These are phyloP conservation scores for Globisporangium paddicum DNA, from an alignment of 352 stramenopile species.

Conservation along the genomic window DNA sequence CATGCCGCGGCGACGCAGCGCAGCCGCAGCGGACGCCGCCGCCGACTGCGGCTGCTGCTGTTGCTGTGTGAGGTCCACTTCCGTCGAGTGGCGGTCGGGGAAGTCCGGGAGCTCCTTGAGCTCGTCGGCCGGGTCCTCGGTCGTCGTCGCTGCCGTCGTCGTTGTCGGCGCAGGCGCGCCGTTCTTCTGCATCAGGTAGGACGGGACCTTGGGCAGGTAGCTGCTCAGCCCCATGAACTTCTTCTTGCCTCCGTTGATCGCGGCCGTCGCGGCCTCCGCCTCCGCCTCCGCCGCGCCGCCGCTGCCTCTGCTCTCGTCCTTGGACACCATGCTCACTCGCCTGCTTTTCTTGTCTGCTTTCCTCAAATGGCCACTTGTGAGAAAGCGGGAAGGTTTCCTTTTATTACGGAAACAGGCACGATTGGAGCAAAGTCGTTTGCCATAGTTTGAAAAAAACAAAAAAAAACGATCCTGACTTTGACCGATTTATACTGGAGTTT, in stretches of 20 bases:
- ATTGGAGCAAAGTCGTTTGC: no score
- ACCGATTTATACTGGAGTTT: no score
- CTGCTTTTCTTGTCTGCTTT: slow-evolving; percentile 1
- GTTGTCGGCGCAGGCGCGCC: not conserved
- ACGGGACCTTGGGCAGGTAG: slow-evolving; percentile 57
- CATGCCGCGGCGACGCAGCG: slow-evolving; percentile 37
- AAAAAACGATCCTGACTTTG: no score
- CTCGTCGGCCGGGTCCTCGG: slow-evolving; percentile 23
- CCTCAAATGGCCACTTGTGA: not conserved
- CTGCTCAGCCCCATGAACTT: slow-evolving; percentile 44
- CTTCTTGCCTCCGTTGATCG: slow-evolving; percentile 22
- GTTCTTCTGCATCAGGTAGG: slow-evolving; percentile 41
- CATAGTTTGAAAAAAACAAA: no score
- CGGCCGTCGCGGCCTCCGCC: not conserved
- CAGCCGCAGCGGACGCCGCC: slow-evolving; percentile 20
- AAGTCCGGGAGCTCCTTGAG: slow-evolving; percentile 43
- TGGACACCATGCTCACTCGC: slow-evolving; percentile 32
- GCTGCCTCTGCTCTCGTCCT: slow-evolving; percentile 23
- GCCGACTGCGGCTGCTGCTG: slow-evolving; percentile 20
- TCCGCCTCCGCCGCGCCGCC: slow-evolving; percentile 3
- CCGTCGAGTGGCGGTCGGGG: slow-evolving; percentile 8
- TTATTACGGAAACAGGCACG: no score
- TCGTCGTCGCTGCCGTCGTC: not conserved
- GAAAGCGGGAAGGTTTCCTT: not conserved
- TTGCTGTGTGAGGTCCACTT: not conserved